Conservation (phyloP, 2,329 filamentous ascomycete species). For the Fusarium penzigii region DNA sequence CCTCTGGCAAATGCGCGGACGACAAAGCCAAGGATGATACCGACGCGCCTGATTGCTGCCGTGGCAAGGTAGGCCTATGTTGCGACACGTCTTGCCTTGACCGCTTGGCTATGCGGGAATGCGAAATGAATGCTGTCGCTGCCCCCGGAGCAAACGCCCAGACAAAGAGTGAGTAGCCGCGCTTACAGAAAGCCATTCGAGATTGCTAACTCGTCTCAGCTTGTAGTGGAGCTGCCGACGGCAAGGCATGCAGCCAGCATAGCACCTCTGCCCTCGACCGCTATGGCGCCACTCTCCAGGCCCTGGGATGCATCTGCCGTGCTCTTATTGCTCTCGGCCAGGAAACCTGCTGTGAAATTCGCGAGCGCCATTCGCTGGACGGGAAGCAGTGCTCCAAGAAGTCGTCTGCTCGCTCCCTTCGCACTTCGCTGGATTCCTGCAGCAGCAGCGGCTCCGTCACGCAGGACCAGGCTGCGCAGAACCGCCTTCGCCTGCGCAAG, state of each 20-base stretch:
- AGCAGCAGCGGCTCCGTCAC: constrained; percentile 17
- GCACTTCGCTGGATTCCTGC: constrained; percentile 30
- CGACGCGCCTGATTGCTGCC: constrained; percentile 40
- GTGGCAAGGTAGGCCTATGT: constrained; percentile 41
- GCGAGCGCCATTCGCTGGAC: constrained; percentile 26
- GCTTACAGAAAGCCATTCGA: background rate
- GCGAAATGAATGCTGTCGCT: constrained; percentile 20
- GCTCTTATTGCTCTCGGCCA: constrained; percentile 53
- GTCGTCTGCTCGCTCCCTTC: constrained; percentile 13
- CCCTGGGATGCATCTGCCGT: constrained; percentile 57
- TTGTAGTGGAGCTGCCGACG: constrained; percentile 20
- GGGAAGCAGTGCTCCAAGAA: constrained; percentile 29
- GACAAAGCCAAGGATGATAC: background rate
- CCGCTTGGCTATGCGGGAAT: constrained; percentile 46
- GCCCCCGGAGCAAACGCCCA: background rate
- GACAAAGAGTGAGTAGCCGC: constrained; percentile 1
- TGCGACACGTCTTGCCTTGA: constrained; percentile 46
- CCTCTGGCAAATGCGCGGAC: background rate
- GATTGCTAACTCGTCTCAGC: constrained; percentile 7
- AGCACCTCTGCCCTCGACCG: constrained; percentile 34
- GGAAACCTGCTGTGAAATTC: constrained; percentile 49
- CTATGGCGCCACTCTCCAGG: constrained; percentile 46
- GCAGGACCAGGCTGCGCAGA: constrained; percentile 11
- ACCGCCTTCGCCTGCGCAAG: constrained; percentile 12
- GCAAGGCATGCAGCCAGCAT: constrained; percentile 42